Percentiles rank a stretch among this genome's conserved stretches.
Conservation (phyloP, 257 asterid species). For the Perilla frutescens region DNA sequence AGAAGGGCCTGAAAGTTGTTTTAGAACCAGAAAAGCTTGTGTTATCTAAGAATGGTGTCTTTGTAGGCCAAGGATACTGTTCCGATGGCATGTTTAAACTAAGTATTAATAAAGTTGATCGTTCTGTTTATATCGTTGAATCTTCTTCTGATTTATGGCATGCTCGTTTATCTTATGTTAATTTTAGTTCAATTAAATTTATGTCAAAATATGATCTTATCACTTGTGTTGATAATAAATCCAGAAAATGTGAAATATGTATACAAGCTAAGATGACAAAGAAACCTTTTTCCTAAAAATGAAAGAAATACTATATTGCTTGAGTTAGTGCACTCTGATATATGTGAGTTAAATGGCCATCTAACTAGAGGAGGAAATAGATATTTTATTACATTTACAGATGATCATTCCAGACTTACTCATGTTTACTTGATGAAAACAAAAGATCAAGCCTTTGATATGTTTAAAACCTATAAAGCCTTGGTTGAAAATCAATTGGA, state of each 20-base stretch:
- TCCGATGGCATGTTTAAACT: slow-evolving; percentile 14
- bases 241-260: neutral
- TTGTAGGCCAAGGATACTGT: neutral
- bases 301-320: neutral
- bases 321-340: slow-evolving; percentile 8
- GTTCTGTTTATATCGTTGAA: neutral
- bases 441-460: too few relatives aligned
- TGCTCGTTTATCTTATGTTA: neutral
- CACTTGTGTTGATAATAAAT: neutral
- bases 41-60: too few relatives aligned
- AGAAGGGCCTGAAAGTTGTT: neutral
- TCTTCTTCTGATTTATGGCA: neutral
- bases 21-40: neutral
- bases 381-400: neutral
- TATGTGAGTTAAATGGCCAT: neutral
- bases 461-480: too few relatives aligned
- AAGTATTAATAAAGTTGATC: neutral
- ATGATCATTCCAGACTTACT: neutral
- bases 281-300: neutral
- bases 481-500: too few relatives aligned
- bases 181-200: neutral
- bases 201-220: slow-evolving; percentile 10
- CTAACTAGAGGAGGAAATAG: neutral
- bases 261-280: neutral
- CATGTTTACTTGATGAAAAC: too few relatives aligned